These are phyloP conservation scores for Cylindricascospora bacillispora DNA, from an alignment of 1,139 yeast species.

Conservation along the genomic window DNA sequence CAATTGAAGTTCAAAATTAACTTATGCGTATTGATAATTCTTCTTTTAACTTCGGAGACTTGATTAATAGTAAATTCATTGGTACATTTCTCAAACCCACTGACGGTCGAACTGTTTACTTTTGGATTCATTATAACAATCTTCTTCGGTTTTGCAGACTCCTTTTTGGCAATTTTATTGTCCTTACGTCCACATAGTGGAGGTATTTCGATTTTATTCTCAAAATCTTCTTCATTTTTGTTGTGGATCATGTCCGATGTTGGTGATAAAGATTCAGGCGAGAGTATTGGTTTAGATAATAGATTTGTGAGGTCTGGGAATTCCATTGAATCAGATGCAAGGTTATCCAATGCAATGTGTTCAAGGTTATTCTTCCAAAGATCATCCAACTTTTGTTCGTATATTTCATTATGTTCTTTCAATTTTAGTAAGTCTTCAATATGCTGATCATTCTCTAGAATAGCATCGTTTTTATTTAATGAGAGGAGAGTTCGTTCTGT, in stretches of 20 bases:
- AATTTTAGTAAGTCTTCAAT: background rate
- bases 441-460: background rate
- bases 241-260: conserved; percentile 3
- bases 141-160: conserved; percentile 3
- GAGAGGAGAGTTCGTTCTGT: too few relatives aligned
- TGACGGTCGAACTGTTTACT: too few relatives aligned
- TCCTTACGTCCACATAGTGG: conserved; percentile 3
- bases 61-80: conserved; percentile 15
- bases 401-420: conserved; percentile 1
- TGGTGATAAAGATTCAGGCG: conserved; percentile 16
- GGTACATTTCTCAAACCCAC: too few relatives aligned
- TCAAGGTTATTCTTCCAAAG: conserved; percentile 1
- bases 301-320: too few relatives aligned
- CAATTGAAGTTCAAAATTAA: conserved; percentile 22
- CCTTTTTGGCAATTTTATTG: conserved; percentile 1
- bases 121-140: conserved; percentile 4
- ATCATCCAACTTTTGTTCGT: background rate
- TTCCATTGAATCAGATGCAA: too few relatives aligned
- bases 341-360: too few relatives aligned
- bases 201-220: conserved; percentile 3
- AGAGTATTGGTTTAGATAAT: conserved; percentile 5
- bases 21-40: conserved; percentile 25
- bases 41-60: conserved; percentile 19
- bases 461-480: background rate
- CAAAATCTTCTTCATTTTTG: conserved; percentile 3